Evolutionary conservation across 2,329 filamentous ascomycete species (phyloP).

Genomic region (Pseudogymnoascus sp.): DNA sequence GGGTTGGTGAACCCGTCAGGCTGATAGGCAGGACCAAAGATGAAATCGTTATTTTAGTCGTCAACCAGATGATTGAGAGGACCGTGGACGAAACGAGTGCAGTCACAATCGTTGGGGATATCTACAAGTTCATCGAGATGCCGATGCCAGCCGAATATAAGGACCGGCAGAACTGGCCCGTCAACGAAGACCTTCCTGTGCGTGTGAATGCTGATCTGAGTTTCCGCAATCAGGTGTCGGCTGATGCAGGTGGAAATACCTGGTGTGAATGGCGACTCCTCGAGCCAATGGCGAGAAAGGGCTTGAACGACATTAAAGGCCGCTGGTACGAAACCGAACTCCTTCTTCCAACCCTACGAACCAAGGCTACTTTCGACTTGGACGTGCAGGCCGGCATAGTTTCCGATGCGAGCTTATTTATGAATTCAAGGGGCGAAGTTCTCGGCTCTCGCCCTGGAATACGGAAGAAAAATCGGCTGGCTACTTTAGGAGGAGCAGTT

Average conservation of each 20-base stretch:
- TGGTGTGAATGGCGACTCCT: conserved; percentile 28
- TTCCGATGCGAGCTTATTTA: conserved; percentile 36
- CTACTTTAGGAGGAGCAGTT: conserved; percentile 29
- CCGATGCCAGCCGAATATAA: conserved; percentile 26
- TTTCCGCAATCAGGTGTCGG: conserved; percentile 43
- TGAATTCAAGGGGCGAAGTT: conserved; percentile 40
- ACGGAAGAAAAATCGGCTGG: conserved; percentile 27
- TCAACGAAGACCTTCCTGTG: conserved; percentile 38
- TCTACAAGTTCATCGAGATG: conserved; percentile 42
- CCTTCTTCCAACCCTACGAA: conserved; percentile 35
- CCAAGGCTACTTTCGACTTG: conserved; percentile 28
- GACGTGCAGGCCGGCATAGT: conserved; percentile 29
- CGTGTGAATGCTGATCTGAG: conserved; percentile 33
- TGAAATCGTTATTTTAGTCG: conserved; percentile 40
- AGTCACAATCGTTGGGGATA: conserved; percentile 40
- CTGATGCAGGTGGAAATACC: conserved; percentile 22
- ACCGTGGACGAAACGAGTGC: conserved; percentile 17
- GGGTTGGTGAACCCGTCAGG: conserved; percentile 51
- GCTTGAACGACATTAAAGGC: conserved; percentile 45
- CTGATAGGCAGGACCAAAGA: conserved; percentile 35
- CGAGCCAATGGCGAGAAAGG: conserved; percentile 24
- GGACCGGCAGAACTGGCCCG: conserved; percentile 30
- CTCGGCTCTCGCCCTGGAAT: conserved; percentile 21
- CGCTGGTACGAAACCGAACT: conserved; percentile 53
- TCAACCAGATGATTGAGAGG: conserved; percentile 31